Conservation (phyloP, 106 monocot genomes). For the Acanthochlamys bracteata region DNA sequence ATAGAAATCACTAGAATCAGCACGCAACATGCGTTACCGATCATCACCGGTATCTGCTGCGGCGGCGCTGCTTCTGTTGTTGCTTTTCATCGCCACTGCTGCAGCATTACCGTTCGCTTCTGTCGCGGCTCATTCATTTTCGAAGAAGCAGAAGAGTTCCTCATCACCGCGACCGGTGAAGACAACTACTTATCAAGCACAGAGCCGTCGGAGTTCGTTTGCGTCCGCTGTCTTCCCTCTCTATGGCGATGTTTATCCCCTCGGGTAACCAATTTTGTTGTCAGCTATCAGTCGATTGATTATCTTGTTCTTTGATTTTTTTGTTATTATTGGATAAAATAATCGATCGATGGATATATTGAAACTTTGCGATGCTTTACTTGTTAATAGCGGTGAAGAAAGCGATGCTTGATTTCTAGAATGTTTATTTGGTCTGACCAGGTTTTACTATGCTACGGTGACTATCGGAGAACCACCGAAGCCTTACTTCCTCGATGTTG, state of each 20-base stretch:
- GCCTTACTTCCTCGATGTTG: constrained; percentile 88
- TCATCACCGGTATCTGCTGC: not conserved
- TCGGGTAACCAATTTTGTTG: constrained; percentile 31
- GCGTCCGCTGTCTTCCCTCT: constrained; percentile 74
- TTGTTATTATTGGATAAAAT: too few species aligned
- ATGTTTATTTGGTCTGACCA: not conserved
- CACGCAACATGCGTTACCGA: not conserved
- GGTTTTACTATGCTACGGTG: constrained; percentile 34
- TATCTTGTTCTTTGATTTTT: too few species aligned
- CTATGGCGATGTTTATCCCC: constrained; percentile 77
- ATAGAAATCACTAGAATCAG: too few species aligned
- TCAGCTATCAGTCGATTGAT: not conserved
- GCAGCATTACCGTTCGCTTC: not conserved
- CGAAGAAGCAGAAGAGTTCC: not conserved
- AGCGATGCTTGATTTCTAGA: not conserved
- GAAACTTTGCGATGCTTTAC: too few species aligned
- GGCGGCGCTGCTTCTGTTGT: not conserved
- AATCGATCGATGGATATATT: too few species aligned
- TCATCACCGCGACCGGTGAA: not conserved
- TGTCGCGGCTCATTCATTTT: not conserved
- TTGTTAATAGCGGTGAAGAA: not conserved
- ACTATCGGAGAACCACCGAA: constrained; percentile 75
- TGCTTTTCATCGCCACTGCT: not conserved
- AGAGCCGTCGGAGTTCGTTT: not conserved
- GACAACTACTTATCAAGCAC: not conserved